phyloP scores from a whole-genome alignment of 345 rosid genomes.

The Eucalyptus polybractea region DNA sequence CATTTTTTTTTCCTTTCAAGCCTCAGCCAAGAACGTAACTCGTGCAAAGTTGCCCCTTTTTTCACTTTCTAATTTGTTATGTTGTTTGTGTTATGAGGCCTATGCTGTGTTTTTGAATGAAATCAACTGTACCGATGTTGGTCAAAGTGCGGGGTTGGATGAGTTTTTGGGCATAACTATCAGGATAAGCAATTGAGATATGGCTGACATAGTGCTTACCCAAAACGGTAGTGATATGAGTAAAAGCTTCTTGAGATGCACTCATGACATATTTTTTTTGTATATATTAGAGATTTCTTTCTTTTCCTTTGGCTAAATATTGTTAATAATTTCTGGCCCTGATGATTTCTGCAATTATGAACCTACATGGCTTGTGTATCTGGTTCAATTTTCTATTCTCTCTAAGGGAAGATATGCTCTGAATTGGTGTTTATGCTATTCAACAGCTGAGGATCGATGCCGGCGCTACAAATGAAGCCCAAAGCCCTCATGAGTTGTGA shows the following conservation, averaged over 20 bases:
- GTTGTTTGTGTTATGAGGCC: background rate
- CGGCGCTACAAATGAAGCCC: constrained; percentile 1
- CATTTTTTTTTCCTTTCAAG: background rate
- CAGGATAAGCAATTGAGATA: background rate
- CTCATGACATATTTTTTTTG: background rate
- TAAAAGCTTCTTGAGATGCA: background rate
- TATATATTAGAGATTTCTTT: background rate
- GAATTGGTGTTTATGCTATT: background rate
- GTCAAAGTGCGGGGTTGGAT: background rate
- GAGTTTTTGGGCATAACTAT: background rate
- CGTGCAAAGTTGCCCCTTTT: background rate
- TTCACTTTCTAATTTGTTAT: background rate
- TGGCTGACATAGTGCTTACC: background rate
- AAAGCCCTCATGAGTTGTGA: background rate
- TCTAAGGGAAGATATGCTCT: background rate
- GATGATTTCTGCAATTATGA: background rate
- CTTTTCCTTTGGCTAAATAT: background rate
- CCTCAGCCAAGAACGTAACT: background rate
- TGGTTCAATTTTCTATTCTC: background rate
- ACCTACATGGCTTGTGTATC: background rate
- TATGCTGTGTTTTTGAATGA: background rate
- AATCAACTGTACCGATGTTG: background rate
- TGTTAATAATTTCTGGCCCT: background rate
- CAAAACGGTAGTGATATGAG: background rate
- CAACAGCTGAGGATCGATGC: background rate